Evolutionary conservation across 2,329 filamentous ascomycete species (phyloP), one percentile per base, ranked within the genome.

Genomic region (Laburnicola sp.): DNA sequence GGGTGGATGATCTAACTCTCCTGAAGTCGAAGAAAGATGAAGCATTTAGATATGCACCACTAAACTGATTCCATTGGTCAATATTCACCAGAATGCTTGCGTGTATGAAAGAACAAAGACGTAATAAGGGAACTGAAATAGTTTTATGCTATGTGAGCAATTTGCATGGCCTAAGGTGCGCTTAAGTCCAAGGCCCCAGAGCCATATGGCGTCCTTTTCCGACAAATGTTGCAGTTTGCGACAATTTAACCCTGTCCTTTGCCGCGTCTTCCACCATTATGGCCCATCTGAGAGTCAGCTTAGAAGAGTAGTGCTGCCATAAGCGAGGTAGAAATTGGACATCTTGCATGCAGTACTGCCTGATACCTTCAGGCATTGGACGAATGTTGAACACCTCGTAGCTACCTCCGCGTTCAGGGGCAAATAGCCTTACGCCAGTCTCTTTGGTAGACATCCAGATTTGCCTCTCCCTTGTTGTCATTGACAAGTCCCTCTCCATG

Each of bases 331-430:
- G 23, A 22, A 39, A 39, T 9, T 26, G 21, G 10, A 65, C 65
- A 53, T 65, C 63, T 4, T 51, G 50, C 4, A 58, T 55, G 51
- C 67, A 71, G 54, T 69, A 69, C 7, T 42, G 28, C 3, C 56
- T 48, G 16, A 70, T 64, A 4, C 64, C 65, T 4, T 62, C 51
- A 6, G 50, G 41, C 2, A 71, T 53, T 7, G 66, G 65, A 7
- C 68, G 65, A 10, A 52, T 1, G 32, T 66, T 66, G 51, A 70
- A 70, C 5, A 68, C 60, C 6, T 65, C 62, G 40, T 60, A 65
- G 6, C 49, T 55, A 26, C 66, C 68, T 10, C 68, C 65, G 27
- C 54, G 3, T 54, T 65, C 58, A 0, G 56, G 22, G 9, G 42
- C 51, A 50, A 66, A 72, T 6, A 65, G 34, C 46, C 38, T 42